Conservation (phyloP, 2,329 filamentous ascomycete species). For the Aspergillus texensis region DNA sequence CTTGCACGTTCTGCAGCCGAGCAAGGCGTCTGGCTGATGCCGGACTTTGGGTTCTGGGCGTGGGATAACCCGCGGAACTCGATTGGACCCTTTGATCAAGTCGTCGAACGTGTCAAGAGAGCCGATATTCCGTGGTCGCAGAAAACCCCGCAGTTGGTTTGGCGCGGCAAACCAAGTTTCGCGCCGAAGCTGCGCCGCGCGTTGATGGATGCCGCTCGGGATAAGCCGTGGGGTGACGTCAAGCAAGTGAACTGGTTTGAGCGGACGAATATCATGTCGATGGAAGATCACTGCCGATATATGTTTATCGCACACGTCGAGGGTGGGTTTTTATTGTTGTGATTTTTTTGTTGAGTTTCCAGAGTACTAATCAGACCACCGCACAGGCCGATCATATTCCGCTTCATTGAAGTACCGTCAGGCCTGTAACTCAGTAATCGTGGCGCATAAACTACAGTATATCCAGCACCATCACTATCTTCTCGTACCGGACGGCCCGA, state of each 20-base stretch:
- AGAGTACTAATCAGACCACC: background rate
- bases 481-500: slow-evolving; percentile 42
- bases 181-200: slow-evolving; percentile 44
- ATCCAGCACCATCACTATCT: slow-evolving; percentile 52
- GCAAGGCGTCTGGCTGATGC: slow-evolving; percentile 53
- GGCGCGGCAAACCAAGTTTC: slow-evolving; percentile 51
- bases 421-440: slow-evolving; percentile 49
- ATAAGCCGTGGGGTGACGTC: slow-evolving; percentile 52
- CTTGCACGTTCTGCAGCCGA: slow-evolving; percentile 44
- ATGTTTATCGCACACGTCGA: slow-evolving; percentile 58
- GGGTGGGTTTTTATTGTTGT: slow-evolving; percentile 35
- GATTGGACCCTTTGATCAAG: slow-evolving; percentile 41
- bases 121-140: slow-evolving; percentile 34
- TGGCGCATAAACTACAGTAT: slow-evolving; percentile 51
- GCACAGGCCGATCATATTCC: slow-evolving; percentile 46
- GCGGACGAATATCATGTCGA: slow-evolving; percentile 48
- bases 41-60: slow-evolving; percentile 56
- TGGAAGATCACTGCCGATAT: slow-evolving; percentile 57
- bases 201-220: slow-evolving; percentile 42
- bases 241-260: slow-evolving; percentile 44
- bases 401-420: slow-evolving; percentile 54
- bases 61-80: slow-evolving; percentile 45
- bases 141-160: slow-evolving; percentile 50
- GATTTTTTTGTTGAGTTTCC: background rate
- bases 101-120: slow-evolving; percentile 35